Base-by-base conservation (phyloP, 1,139 yeast genomes). In the Saccharomycopsis hybrid region DNA sequence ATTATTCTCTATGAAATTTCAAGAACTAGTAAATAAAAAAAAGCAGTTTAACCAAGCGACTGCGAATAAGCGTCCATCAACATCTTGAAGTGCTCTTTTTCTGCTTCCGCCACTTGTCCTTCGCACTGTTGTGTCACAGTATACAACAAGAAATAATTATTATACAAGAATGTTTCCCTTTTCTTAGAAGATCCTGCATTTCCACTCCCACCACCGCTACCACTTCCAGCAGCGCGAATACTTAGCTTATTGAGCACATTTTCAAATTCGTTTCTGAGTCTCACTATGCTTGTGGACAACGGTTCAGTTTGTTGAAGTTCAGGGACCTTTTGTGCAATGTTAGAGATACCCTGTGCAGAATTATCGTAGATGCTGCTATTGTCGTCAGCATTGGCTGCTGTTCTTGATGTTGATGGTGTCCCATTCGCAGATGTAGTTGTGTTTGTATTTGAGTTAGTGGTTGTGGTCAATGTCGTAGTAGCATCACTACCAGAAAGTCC, bases 221-320 rank as follows among this genome's bases (percentile, higher is more conserved):
- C 35, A 8, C 11, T 8, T 42, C 28, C 30, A 40, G 13, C 11
- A 4, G 7, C 31, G n/a, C 41, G 7, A 31, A 63, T 72, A 55
- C 84, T 76, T 50, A 85, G 65, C 59, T 84, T 88, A 1, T 95
- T 85, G 61, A 92, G 66, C 1, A 81, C 74, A 32, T 78, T 78
- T 62, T 92, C 97, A 62, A 80, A 90, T 56, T 86, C 96, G 59
- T 80, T 81, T 48, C 90, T 69, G 41, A 92, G 67, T 52, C 96
- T 72, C 5, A 72, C 71, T 3, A 90, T 73, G 1, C 92, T 82
- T 53, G 77, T 78, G 43, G 77, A 77, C 5, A 90, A 70, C 0
- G 96, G 97, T 60, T 89, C 97, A 13, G 73, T 66, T 42, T 64
- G 65, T n/a, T 36, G 39, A 13, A n/a, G 18, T 25, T 61, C 55